Base-by-base conservation (phyloP, 2,329 filamentous ascomycete genomes). In the Fusarium mexicanum region DNA sequence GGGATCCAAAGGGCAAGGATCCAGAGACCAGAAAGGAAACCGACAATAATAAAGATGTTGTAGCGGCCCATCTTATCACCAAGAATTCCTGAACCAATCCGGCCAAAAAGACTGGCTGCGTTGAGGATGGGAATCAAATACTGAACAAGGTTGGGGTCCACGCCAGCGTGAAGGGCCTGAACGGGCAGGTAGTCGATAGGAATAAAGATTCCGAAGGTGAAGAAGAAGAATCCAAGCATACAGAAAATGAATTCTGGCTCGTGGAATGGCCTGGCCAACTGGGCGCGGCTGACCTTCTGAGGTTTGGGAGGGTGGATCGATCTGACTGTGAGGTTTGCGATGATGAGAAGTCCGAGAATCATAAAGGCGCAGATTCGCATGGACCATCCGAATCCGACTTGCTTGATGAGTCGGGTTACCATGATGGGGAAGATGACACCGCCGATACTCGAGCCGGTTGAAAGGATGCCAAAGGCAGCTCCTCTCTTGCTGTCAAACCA, bases 31-130 rank as follows among this genome's bases (percentile, higher is more conserved):
- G 87, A 83, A 33, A 86, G 68, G 37, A 81, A 81, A 40, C 85
- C 86, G 55, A 88, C 85, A 16, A 86, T 75, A 29, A 87, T 83
- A 54, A 85, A 84, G 35, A 83, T 77, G 70, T 86, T 85, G 78
- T 81, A 85, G 12, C 79, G 78, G 17, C 84, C 84, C 12, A 83
- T 60, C 47, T 61, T 74, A 74, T 86, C 84, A 8, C 80, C 80
- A 16, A 81, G 48, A 37, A 82, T 54, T 8, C 82, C 82, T 0
- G 82, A 77, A 14, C 78, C 61, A 5, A 84, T 48, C 20, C 83
- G 81, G 2, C 83, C 84, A 46, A 85, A 81, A 6, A 86, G 75
- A 60, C 80, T 78, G 7, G 77, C 82, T 0, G 82, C 81, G 67
- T 85, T 85, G 55, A 85, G 77, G 7, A 84, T 84, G 5, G 83